Evolutionary conservation across 371 early-diverging fungal species (phyloP), one percentile per base, ranked within the genome.

Genomic region (Rhizopus microsporus): DNA sequence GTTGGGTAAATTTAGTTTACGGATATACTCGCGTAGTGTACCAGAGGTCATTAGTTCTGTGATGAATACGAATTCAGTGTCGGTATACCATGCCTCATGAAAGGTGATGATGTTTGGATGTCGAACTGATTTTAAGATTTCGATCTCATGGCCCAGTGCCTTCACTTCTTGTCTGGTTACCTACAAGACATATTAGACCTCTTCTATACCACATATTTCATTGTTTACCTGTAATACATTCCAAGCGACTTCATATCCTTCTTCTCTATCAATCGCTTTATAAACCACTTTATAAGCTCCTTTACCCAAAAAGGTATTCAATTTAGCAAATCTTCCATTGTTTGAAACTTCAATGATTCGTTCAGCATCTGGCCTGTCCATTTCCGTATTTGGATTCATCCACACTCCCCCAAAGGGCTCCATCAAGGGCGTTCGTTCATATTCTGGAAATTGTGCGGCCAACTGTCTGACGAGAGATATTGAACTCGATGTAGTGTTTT

Each of bases 41-140:
- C 96, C 96, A 1, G 91, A 89, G 2, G 93, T 91, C 95, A 96
- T 96, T 54, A 95, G 78, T 65, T 96, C 97, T 5, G 97, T 96
- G 42, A 96, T 89, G 68, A 95, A 95, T 39, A 85, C 83, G 63
- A 95, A 86, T 53, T 92, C 90, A 47, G 85, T 81, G 30, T 87
- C 80, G 59, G 80, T 72, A 48, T 78, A 75, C 88, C 90, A 89
- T 10, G 86, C 84, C 43, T 84, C 80, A 61, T 82, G 83, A 57
- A 93, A 85, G 56, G 87, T 86, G 70, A 96, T 93, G 51, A 96
- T 92, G 71, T 93, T 90, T 12, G 93, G 93, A 68, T 94, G 92
- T 47, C 89, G 78, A 39, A 96, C 84, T 17, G 81, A 82, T 64
- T 92, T 83, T 16, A 96, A 79, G 33, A 87, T 87, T 44, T 81